Evolutionary conservation across 768 basidiomycete genomes (phyloP).

Genomic region (Podaxis sp.): DNA sequence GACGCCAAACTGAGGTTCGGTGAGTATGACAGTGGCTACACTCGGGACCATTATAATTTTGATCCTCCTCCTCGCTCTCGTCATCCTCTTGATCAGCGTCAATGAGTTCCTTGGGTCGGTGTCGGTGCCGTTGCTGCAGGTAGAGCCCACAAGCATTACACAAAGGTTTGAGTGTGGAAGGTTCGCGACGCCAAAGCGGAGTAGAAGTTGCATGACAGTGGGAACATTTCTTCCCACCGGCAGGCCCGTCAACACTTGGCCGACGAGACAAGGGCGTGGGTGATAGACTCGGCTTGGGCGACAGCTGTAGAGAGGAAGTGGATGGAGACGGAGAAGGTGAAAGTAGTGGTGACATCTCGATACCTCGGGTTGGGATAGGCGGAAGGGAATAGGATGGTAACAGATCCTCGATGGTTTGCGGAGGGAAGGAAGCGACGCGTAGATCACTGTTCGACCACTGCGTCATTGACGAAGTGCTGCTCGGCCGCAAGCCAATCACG

Average conservation of each 20-base stretch:
- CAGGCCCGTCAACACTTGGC: slow-evolving; percentile 25
- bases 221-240: slow-evolving; percentile 35
- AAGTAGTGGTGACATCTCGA: slow-evolving; percentile 29
- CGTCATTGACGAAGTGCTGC: not conserved
- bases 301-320: slow-evolving; percentile 16
- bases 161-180: slow-evolving; percentile 37
- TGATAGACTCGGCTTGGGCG: slow-evolving; percentile 17
- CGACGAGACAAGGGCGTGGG: slow-evolving; percentile 20
- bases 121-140: slow-evolving; percentile 41
- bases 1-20: slow-evolving; percentile 46
- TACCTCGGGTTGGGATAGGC: slow-evolving; percentile 9
- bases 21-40: slow-evolving; percentile 48
- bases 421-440: slow-evolving; percentile 3
- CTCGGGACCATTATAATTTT: slow-evolving; percentile 37
- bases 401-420: slow-evolving; percentile 3
- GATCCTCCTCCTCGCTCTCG: slow-evolving; percentile 33
- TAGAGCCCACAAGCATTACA: slow-evolving; percentile 48
- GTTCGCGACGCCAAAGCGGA: slow-evolving; percentile 46
- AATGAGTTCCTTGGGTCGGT: slow-evolving; percentile 45
- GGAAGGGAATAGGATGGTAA: slow-evolving; percentile 2
- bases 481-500: not conserved
- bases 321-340: slow-evolving; percentile 29
- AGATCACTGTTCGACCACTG: slow-evolving; percentile 4
- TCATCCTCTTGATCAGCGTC: slow-evolving; percentile 42
- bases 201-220: slow-evolving; percentile 44